Percentiles rank a stretch among this genome's conserved stretches.
Conservation (phyloP, 768 basidiomycete species). For the Kwoniella mangroviensis region DNA sequence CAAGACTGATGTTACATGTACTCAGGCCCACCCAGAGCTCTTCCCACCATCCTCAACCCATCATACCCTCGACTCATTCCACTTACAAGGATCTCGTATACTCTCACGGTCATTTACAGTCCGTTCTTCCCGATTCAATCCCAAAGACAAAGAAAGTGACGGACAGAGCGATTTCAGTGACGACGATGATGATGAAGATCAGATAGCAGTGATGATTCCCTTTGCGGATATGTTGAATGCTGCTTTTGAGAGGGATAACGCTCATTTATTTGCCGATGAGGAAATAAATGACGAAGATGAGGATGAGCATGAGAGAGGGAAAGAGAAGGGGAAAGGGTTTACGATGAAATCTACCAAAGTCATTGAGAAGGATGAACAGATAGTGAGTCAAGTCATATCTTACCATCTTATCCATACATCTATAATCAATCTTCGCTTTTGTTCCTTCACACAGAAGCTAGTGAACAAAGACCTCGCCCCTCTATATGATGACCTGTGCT, state of each 20-base stretch:
- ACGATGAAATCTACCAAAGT: slow-evolving; percentile 64
- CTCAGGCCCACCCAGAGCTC: slow-evolving; percentile 44
- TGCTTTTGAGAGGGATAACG: slow-evolving; percentile 79
- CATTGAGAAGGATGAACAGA: slow-evolving; percentile 80
- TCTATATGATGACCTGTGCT: background rate
- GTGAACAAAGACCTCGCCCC: too few relatives aligned
- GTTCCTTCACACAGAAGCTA: too few relatives aligned
- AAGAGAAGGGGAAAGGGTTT: slow-evolving; percentile 50
- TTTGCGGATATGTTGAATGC: slow-evolving; percentile 97
- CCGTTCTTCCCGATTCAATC: slow-evolving; percentile 62
- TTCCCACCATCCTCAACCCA: slow-evolving; percentile 65
- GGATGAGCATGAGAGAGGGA: background rate
- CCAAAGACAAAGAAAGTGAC: slow-evolving; percentile 27
- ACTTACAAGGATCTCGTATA: slow-evolving; percentile 87
- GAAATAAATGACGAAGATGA: slow-evolving; percentile 26
- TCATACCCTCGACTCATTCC: slow-evolving; percentile 77
- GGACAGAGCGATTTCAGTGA: slow-evolving; percentile 59
- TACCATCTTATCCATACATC: background rate
- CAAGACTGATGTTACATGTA: too few relatives aligned
- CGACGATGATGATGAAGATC: slow-evolving; percentile 65
- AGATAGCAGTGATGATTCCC: slow-evolving; percentile 86
- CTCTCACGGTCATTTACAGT: slow-evolving; percentile 91
- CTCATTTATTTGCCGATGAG: slow-evolving; percentile 80
- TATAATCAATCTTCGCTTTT: too few relatives aligned
- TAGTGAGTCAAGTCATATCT: slow-evolving; percentile 64